phyloP scores from a whole-genome alignment of 1,284 basidiomycete species.

The Naganishia liquefaciens region DNA sequence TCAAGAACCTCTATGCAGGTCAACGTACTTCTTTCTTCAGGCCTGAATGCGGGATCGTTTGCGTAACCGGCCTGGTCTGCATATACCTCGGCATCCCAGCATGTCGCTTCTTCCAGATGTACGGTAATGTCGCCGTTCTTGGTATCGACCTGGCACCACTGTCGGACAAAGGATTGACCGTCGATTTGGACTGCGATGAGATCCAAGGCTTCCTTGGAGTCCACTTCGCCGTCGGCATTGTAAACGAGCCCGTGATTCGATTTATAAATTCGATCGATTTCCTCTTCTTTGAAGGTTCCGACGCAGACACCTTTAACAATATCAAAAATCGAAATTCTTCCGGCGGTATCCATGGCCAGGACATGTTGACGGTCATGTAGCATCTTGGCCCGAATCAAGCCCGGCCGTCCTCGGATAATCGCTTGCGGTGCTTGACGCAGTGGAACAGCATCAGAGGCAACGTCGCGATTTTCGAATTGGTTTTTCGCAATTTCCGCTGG shows the following conservation, averaged over 20 bases:
- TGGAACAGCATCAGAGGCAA: slow-evolving; percentile 76
- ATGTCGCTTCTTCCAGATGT: slow-evolving; percentile 75
- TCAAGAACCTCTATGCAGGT: slow-evolving; percentile 43
- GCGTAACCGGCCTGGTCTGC: slow-evolving; percentile 80
- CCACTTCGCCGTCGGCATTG: slow-evolving; percentile 45
- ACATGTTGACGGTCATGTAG: slow-evolving; percentile 91
- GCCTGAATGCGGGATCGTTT: slow-evolving; percentile 62
- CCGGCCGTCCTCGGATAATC: slow-evolving; percentile 73
- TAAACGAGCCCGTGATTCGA: slow-evolving; percentile 47
- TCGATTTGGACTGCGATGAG: slow-evolving; percentile 84
- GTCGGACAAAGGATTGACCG: slow-evolving; percentile 79
- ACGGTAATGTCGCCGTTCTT: slow-evolving; percentile 84
- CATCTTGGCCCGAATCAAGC: slow-evolving; percentile 77
- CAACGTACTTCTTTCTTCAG: slow-evolving; percentile 75
- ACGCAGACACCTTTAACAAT: slow-evolving; percentile 75
- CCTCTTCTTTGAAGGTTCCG: slow-evolving; percentile 67
- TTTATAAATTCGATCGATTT: slow-evolving; percentile 58
- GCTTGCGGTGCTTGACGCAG: slow-evolving; percentile 65
- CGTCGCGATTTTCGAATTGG: slow-evolving; percentile 74
- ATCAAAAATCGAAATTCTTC: slow-evolving; percentile 85
- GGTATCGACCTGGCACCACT: slow-evolving; percentile 89
- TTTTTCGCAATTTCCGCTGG: slow-evolving; percentile 53
- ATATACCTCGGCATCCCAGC: slow-evolving; percentile 94
- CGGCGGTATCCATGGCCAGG: slow-evolving; percentile 85
- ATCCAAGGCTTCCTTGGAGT: slow-evolving; percentile 71